phyloP scores from a whole-genome alignment of 2,329 filamentous ascomycete species.

The Cladorrhinum sp. region DNA sequence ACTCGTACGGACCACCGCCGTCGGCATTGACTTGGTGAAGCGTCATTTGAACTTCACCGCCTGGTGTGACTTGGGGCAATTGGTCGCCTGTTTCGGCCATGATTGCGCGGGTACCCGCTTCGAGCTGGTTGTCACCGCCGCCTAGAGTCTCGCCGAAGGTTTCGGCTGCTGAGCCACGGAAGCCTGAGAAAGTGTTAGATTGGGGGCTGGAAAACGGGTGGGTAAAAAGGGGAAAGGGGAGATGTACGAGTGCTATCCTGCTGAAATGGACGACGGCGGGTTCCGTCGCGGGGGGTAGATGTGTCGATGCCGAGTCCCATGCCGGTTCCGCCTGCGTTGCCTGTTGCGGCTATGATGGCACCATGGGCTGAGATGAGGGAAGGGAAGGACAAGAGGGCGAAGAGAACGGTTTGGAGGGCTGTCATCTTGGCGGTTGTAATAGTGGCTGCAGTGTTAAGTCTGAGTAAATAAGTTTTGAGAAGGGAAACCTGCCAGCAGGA shows the following conservation, averaged over 20 bases:
- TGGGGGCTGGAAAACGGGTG: no score
- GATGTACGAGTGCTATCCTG: constrained; percentile 62
- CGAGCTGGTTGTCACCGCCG: constrained; percentile 54
- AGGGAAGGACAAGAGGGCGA: constrained; percentile 52
- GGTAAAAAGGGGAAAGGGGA: no score
- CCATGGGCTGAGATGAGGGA: constrained; percentile 59
- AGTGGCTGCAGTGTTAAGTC: not conserved
- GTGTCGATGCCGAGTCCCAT: constrained; percentile 51
- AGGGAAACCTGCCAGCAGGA: constrained; percentile 2
- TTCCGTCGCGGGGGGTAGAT: constrained; percentile 59
- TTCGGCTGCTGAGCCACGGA: constrained; percentile 51
- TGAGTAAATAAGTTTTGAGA: not conserved
- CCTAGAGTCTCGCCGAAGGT: constrained; percentile 58
- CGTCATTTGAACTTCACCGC: constrained; percentile 59
- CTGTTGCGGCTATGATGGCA: constrained; percentile 57
- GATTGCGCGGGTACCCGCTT: constrained; percentile 55
- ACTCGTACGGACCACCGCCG: constrained; percentile 63
- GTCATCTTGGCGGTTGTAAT: constrained; percentile 27
- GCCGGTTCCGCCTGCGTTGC: constrained; percentile 56
- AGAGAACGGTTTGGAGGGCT: constrained; percentile 35
- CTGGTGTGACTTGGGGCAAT: constrained; percentile 58
- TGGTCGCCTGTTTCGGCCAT: constrained; percentile 54
- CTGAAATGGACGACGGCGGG: constrained; percentile 59
- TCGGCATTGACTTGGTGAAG: constrained; percentile 67
- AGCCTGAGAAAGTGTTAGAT: no score